Percentiles rank a stretch among this genome's conserved stretches.
Conservation (phyloP, 371 early-diverging fungal genomes). For the Zancudomyces culisetae region DNA sequence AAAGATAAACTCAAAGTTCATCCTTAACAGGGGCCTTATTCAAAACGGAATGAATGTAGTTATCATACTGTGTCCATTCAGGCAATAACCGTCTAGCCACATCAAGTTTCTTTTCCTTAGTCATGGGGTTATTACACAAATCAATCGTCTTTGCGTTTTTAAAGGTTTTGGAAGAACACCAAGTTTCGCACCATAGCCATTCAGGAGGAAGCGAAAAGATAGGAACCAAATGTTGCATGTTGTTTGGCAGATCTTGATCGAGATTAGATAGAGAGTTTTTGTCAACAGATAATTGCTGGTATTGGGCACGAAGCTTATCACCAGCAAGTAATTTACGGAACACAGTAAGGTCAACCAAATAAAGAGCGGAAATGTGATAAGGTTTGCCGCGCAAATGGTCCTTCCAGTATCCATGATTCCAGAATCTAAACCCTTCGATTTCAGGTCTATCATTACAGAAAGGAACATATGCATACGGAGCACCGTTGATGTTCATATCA, state of each 20-base stretch:
- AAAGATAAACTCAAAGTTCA: neutral
- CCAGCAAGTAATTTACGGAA: conserved; percentile 89
- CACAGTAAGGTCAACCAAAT: conserved; percentile 74
- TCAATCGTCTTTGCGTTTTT: conserved; percentile 85
- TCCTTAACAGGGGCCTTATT: neutral
- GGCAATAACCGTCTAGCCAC: conserved; percentile 77
- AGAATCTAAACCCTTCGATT: conserved; percentile 91
- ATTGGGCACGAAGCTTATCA: conserved; percentile 77
- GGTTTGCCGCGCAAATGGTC: conserved; percentile 65
- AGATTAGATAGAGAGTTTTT: conserved; percentile 79
- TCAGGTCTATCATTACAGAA: conserved; percentile 82
- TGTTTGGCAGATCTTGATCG: conserved; percentile 93
- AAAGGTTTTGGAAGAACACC: conserved; percentile 77
- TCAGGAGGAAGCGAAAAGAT: conserved; percentile 83
- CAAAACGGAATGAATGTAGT: neutral
- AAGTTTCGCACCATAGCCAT: conserved; percentile 95
- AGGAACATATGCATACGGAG: conserved; percentile 89
- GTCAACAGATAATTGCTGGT: conserved; percentile 75
- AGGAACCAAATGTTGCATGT: conserved; percentile 77
- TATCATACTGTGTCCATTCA: conserved; percentile 73
- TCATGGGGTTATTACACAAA: conserved; percentile 92
- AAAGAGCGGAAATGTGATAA: conserved; percentile 92
- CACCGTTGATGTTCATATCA: conserved; percentile 75
- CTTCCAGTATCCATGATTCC: conserved; percentile 92
- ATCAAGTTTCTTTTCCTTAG: conserved; percentile 89